Evolutionary conservation across 805 yeast species (phyloP).

Genomic region (Myxozyma melibiosi): DNA sequence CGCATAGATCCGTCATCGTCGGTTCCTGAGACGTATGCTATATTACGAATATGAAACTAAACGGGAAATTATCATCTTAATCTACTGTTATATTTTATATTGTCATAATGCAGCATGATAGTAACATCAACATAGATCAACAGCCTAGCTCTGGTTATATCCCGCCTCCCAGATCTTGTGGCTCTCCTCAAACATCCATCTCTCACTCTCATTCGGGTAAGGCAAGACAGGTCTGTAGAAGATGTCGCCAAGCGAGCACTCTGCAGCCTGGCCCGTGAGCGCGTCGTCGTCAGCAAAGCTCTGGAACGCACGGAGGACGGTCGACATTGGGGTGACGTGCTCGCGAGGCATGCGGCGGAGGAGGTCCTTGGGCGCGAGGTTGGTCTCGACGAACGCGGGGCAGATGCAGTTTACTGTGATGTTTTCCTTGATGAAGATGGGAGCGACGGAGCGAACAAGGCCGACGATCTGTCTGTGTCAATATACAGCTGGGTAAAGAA

Average conservation of each 20-base stretch:
- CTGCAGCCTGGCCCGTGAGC: conserved; percentile 16
- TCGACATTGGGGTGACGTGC: conserved; percentile 18
- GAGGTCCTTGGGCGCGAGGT: conserved; percentile 9
- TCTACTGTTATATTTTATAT: too few relatives aligned
- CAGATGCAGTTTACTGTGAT: conserved; percentile 17
- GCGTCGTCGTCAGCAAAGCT: conserved; percentile 6
- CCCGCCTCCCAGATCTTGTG: conserved; percentile 4
- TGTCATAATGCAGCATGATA: too few relatives aligned
- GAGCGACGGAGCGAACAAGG: conserved; percentile 12
- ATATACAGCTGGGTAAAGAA: background rate
- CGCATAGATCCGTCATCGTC: too few relatives aligned
- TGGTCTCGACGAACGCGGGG: conserved; percentile 19
- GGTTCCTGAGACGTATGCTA: too few relatives aligned
- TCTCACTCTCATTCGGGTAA: conserved; percentile 12
- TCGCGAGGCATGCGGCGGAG: conserved; percentile 6
- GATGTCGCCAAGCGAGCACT: conserved; percentile 16
- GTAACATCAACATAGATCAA: too few relatives aligned
- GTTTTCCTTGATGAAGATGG: conserved; percentile 4
- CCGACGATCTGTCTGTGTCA: conserved; percentile 5
- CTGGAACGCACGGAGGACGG: conserved; percentile 11
- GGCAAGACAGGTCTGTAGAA: conserved; percentile 10
- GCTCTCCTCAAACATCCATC: conserved; percentile 17
- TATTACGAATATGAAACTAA: too few relatives aligned
- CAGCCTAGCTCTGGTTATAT: conserved; percentile 1
- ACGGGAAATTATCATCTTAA: too few relatives aligned